Evolutionary conservation across 2,329 filamentous ascomycete species (phyloP).

Genomic region (Westerdykella sp.): DNA sequence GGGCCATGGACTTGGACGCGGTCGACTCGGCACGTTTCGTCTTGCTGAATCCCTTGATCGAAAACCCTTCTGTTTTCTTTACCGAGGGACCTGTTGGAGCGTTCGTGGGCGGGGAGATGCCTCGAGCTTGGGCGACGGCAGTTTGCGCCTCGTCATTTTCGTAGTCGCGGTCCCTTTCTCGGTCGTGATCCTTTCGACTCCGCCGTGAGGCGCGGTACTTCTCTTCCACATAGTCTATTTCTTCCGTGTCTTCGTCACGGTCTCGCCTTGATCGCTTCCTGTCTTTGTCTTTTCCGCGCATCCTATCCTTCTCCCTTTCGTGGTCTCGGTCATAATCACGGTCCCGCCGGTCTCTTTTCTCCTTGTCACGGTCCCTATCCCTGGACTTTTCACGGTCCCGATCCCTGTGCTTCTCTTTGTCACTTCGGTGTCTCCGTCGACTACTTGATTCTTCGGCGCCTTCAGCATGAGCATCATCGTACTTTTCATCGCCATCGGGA

Average conservation of each 20-base stretch:
- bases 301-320: slow-evolving; percentile 35
- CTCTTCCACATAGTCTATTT: slow-evolving; percentile 35
- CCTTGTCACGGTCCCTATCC: slow-evolving; percentile 37
- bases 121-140: slow-evolving; percentile 10
- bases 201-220: slow-evolving; percentile 38
- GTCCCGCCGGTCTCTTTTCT: slow-evolving; percentile 46
- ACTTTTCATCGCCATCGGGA: slow-evolving; percentile 22
- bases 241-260: slow-evolving; percentile 35
- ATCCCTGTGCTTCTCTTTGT: slow-evolving; percentile 31
- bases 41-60: slow-evolving; percentile 40
- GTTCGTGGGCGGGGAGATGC: slow-evolving; percentile 28
- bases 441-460: slow-evolving; percentile 24
- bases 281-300: slow-evolving; percentile 33
- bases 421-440: slow-evolving; percentile 34
- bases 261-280: slow-evolving; percentile 49
- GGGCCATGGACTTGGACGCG: slow-evolving; percentile 25
- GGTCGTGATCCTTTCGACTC: slow-evolving; percentile 39
- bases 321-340: slow-evolving; percentile 45
- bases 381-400: slow-evolving; percentile 51
- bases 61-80: slow-evolving; percentile 40
- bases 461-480: slow-evolving; percentile 25
- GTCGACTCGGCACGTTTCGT: slow-evolving; percentile 17
- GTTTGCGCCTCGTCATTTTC: slow-evolving; percentile 35
- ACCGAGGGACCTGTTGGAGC: slow-evolving; percentile 30
- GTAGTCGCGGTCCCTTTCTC: slow-evolving; percentile 35